phyloP scores from a whole-genome alignment of 2,329 filamentous ascomycete species.

The Xylaria sp. region DNA sequence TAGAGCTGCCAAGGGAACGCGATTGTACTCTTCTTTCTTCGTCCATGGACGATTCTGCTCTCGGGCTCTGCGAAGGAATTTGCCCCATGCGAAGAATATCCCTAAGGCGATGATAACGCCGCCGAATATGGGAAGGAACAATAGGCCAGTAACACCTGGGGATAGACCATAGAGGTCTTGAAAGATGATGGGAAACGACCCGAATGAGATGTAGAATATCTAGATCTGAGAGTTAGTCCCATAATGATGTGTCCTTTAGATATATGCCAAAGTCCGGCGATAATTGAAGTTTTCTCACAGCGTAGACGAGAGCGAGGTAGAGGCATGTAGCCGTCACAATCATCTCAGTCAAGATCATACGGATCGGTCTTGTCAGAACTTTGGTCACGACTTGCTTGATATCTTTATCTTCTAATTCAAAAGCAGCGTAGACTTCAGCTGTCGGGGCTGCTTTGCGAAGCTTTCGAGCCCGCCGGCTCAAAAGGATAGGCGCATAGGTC shows the following conservation, averaged over 20 bases:
- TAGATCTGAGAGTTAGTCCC: constrained; percentile 22
- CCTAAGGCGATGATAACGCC: constrained; percentile 69
- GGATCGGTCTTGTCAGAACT: constrained; percentile 76
- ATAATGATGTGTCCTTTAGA: not conserved
- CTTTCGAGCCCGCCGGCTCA: constrained; percentile 65
- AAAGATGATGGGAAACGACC: constrained; percentile 79
- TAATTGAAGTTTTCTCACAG: constrained; percentile 38
- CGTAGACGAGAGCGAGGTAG: constrained; percentile 78
- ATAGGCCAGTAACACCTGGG: constrained; percentile 72
- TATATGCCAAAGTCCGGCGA: not conserved
- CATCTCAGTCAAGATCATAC: constrained; percentile 78
- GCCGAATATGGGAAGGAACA: constrained; percentile 74
- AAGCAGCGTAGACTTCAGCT: constrained; percentile 65
- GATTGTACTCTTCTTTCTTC: constrained; percentile 71
- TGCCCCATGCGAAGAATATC: constrained; percentile 75
- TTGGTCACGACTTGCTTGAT: constrained; percentile 70
- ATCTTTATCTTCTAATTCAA: constrained; percentile 70
- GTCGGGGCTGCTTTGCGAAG: constrained; percentile 67
- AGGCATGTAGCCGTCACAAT: constrained; percentile 76
- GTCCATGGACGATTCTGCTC: constrained; percentile 65
- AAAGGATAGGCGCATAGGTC: constrained; percentile 69
- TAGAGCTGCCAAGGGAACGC: constrained; percentile 76
- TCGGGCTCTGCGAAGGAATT: constrained; percentile 64
- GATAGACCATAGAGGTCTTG: constrained; percentile 70
- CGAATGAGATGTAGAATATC: constrained; percentile 77